phyloP scores from a whole-genome alignment of 495 filamentous ascomycete species.

The Achaetomiella virescens region DNA sequence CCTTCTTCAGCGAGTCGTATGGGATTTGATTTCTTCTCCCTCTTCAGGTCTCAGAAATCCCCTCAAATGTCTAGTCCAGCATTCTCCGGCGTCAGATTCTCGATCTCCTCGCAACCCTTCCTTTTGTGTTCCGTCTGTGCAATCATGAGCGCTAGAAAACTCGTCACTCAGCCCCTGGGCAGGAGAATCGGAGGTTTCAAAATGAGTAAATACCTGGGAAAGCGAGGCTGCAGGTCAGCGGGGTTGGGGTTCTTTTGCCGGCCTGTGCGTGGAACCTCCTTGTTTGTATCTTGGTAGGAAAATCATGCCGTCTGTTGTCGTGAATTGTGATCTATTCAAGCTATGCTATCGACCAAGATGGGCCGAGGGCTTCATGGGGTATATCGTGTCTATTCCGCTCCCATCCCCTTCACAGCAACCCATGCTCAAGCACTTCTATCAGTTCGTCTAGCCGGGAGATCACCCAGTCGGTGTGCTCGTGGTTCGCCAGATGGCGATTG shows the following conservation, averaged over 20 bases:
- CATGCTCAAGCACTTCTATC: slow-evolving; percentile 61
- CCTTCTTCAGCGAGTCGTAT: no score
- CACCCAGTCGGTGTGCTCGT: slow-evolving; percentile 71
- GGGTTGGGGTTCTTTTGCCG: not conserved
- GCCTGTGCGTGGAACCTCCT: not conserved
- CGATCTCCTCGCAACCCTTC: slow-evolving; percentile 18
- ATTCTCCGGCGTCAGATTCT: slow-evolving; percentile 14
- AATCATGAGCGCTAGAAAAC: not conserved
- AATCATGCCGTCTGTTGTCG: no score
- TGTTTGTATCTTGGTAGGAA: not conserved
- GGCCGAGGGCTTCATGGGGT: not conserved
- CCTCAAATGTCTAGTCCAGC: no score
- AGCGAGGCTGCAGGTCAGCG: slow-evolving; percentile 12
- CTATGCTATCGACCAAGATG: slow-evolving; percentile 3
- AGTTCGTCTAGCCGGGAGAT: slow-evolving; percentile 64
- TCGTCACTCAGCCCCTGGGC: not conserved
- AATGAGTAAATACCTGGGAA: not conserved
- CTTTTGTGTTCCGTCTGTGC: not conserved
- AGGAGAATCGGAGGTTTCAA: not conserved
- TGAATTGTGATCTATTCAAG: not conserved
- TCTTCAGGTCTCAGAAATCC: no score
- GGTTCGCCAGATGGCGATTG: slow-evolving; percentile 64
- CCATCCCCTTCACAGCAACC: slow-evolving; percentile 49
- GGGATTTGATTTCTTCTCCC: not conserved
- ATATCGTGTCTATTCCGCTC: not conserved